Evolutionary conservation across 495 filamentous ascomycete genomes (phyloP).

Genomic region (Xylaria curta): DNA sequence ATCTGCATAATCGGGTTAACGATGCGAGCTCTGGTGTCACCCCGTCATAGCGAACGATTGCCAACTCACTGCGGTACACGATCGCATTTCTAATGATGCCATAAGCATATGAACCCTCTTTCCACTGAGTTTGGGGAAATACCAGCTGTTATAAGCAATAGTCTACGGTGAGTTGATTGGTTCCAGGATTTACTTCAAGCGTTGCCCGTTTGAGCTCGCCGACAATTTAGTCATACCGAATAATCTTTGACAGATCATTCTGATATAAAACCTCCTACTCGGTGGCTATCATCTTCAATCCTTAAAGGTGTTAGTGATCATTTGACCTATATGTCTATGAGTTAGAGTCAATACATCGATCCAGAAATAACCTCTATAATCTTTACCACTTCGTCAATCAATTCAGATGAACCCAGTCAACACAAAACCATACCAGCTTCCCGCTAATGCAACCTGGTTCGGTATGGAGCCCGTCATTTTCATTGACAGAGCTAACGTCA

Average conservation of each 20-base stretch:
- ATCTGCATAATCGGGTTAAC: neutral
- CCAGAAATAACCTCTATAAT: neutral
- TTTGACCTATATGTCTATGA: neutral
- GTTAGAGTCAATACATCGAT: neutral
- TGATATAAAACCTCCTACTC: neutral
- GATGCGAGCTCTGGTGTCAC: neutral
- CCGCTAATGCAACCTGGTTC: constrained; percentile 53
- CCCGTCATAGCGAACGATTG: neutral
- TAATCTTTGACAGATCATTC: neutral
- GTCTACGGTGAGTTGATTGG: neutral
- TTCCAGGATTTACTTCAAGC: neutral
- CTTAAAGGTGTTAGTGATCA: neutral
- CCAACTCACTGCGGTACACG: neutral
- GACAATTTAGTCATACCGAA: neutral
- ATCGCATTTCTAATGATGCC: neutral
- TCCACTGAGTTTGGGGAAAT: neutral
- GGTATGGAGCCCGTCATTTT: constrained; percentile 37
- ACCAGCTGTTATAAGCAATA: neutral
- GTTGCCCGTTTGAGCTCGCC: constrained; percentile 9
- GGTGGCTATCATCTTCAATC: neutral
- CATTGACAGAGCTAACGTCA: neutral
- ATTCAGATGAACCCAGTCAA: constrained; percentile 39
- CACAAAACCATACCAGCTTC: constrained; percentile 47
- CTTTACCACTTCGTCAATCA: neutral
- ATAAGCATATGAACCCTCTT: neutral